Evolutionary conservation across 2,329 filamentous ascomycete genomes (phyloP).

Genomic region (Orbilia quercus): DNA sequence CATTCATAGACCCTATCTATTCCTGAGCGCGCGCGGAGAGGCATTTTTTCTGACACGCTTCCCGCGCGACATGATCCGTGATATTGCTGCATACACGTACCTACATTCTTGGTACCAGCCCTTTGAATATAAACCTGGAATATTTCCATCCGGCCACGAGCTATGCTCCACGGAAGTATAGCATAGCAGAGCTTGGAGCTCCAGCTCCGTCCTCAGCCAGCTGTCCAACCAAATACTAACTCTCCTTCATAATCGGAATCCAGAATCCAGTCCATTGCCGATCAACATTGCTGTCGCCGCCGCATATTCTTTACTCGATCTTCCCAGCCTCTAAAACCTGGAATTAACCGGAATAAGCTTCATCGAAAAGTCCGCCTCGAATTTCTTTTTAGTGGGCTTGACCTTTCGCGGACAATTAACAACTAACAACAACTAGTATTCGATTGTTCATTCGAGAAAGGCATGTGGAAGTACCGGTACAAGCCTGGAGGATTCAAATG

Average conservation of each 20-base stretch:
- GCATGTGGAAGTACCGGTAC: slow-evolving; percentile 40
- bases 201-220: slow-evolving; percentile 27
- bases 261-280: slow-evolving; percentile 24
- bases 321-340: slow-evolving; percentile 23
- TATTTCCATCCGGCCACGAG: slow-evolving; percentile 43
- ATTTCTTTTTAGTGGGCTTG: slow-evolving; percentile 29
- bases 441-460: no score
- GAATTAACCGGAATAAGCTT: slow-evolving; percentile 6
- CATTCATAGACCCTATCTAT: slow-evolving; percentile 3
- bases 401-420: slow-evolving; percentile 44
- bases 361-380: slow-evolving; percentile 39
- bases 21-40: slow-evolving; percentile 14
- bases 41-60: slow-evolving; percentile 33
- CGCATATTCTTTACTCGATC: background rate
- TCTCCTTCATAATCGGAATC: background rate
- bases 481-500: background rate
- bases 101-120: background rate
- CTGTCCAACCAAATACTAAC: slow-evolving; percentile 21
- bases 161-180: slow-evolving; percentile 6
- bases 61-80: slow-evolving; percentile 10
- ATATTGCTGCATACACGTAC: background rate
- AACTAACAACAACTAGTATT: background rate
- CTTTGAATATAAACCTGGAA: slow-evolving; percentile 25
- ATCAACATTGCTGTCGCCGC: slow-evolving; percentile 25
- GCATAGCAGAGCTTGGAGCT: slow-evolving; percentile 25